A percentile compares a stretch with the other conserved stretches of the same genome.
phyloP scores from a whole-genome alignment of 2,329 filamentous ascomycete genomes.

The Rhinocladiella mackenziei region DNA sequence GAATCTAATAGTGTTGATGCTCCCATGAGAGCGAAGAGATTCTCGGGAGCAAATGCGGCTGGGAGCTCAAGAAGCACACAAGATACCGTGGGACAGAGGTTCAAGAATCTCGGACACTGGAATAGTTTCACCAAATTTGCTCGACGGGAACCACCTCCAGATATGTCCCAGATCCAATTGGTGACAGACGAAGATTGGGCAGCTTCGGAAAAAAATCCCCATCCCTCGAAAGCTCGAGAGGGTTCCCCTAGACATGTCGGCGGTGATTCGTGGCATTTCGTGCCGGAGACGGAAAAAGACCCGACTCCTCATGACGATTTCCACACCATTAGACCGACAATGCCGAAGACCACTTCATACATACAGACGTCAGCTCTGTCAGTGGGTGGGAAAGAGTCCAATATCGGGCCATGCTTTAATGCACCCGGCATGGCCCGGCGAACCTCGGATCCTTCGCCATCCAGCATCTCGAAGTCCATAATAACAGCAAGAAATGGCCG shows the following conservation, averaged over 20 bases:
- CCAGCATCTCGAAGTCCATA: background rate
- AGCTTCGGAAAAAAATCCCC: background rate
- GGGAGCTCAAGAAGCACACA: background rate
- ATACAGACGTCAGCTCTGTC: too few relatives aligned
- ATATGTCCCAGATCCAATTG: constrained; percentile 13
- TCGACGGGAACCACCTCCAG: constrained; percentile 17
- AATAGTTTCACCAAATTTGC: constrained; percentile 22
- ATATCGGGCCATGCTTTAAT: too few relatives aligned
- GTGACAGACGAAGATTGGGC: constrained; percentile 16
- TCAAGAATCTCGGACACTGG: constrained; percentile 22
- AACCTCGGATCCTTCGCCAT: too few relatives aligned
- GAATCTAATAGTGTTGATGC: background rate
- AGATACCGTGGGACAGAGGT: constrained; percentile 12
- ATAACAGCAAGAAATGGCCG: constrained; percentile 12
- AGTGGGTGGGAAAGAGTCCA: too few relatives aligned
- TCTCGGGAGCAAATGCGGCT: background rate
- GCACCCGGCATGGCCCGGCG: too few relatives aligned
- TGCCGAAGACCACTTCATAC: too few relatives aligned
- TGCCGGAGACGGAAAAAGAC: constrained; percentile 10
- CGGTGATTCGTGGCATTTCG: constrained; percentile 12
- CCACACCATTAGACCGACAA: too few relatives aligned
- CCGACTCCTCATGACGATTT: background rate
- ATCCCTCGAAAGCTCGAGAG: background rate
- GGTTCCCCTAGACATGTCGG: background rate
- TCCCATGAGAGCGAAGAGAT: background rate